phyloP scores from a whole-genome alignment of 139 green algal genomes.

The Chlorella vulgaris region DNA sequence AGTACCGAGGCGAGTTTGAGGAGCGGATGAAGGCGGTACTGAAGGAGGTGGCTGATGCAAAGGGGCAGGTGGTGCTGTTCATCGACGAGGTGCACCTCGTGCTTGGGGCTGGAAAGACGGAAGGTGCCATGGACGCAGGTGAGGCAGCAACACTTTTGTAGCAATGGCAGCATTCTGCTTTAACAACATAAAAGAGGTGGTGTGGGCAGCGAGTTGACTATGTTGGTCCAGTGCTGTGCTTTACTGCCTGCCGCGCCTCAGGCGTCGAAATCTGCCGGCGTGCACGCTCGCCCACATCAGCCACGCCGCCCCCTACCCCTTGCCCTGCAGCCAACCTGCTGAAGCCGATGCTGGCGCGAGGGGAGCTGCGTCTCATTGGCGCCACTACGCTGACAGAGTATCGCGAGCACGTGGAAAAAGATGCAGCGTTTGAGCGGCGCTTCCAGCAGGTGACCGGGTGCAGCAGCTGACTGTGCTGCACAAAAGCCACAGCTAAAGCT shows the following conservation, averaged over 20 bases:
- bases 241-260: too few relatives aligned
- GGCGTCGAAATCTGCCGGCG: too few relatives aligned
- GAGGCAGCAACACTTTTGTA: too few relatives aligned
- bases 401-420: slow-evolving; percentile 94
- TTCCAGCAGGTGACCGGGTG: slow-evolving; percentile 82
- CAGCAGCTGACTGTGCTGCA: too few relatives aligned
- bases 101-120: slow-evolving; percentile 70
- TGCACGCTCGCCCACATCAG: too few relatives aligned
- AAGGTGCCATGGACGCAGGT: slow-evolving; percentile 89
- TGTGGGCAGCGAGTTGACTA: too few relatives aligned
- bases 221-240: too few relatives aligned
- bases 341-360: slow-evolving; percentile 95
- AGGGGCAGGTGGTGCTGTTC: slow-evolving; percentile 88
- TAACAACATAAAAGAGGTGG: too few relatives aligned
- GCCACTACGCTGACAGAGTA: slow-evolving; percentile 94
- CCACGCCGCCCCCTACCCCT: neutral
- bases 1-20: slow-evolving; percentile 94
- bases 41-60: slow-evolving; percentile 73
- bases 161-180: too few relatives aligned
- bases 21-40: slow-evolving; percentile 91
- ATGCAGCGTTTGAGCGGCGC: slow-evolving; percentile 88
- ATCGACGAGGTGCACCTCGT: slow-evolving; percentile 95
- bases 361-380: slow-evolving; percentile 94
- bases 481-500: too few relatives aligned
- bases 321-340: slow-evolving; percentile 88